Conservation (phyloP, 2,329 filamentous ascomycete genomes). For the Phoma sp. region DNA sequence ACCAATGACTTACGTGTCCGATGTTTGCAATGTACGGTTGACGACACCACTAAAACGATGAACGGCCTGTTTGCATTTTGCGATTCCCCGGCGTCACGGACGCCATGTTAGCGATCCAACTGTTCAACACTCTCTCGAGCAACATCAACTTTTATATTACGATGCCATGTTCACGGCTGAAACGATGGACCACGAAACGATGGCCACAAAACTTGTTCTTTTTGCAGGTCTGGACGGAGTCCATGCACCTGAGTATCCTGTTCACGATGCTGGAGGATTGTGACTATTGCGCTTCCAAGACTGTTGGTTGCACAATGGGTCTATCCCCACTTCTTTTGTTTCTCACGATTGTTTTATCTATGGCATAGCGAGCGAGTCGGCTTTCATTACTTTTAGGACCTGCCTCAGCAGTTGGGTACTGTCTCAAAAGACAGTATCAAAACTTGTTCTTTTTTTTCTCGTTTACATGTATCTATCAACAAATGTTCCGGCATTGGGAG, state of each 20-base stretch:
- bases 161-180: slow-evolving; percentile 35
- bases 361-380: slow-evolving; percentile 47
- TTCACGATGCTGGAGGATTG: slow-evolving; percentile 14
- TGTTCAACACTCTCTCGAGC: slow-evolving; percentile 37
- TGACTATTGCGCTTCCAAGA: slow-evolving; percentile 9
- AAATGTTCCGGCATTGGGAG: slow-evolving; percentile 15
- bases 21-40: slow-evolving; percentile 45
- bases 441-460: slow-evolving; percentile 6
- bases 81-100: slow-evolving; percentile 49
- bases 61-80: slow-evolving; percentile 41
- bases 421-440: slow-evolving; percentile 10
- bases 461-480: slow-evolving; percentile 27
- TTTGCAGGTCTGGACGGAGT: slow-evolving; percentile 10
- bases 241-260: slow-evolving; percentile 15
- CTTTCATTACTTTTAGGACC: slow-evolving; percentile 23
- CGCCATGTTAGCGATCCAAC: slow-evolving; percentile 47
- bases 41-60: slow-evolving; percentile 43
- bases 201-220: slow-evolving; percentile 26
- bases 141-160: slow-evolving; percentile 32
- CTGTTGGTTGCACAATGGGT: slow-evolving; percentile 17
- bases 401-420: slow-evolving; percentile 15
- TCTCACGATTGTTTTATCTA: slow-evolving; percentile 47
- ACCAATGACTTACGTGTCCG: slow-evolving; percentile 42
- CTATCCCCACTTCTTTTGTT: slow-evolving; percentile 23
- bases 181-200: slow-evolving; percentile 37